Evolutionary conservation across 2,329 filamentous ascomycete genomes (phyloP), one percentile per base, ranked within the genome.

Genomic region (Talaromyces sp.): DNA sequence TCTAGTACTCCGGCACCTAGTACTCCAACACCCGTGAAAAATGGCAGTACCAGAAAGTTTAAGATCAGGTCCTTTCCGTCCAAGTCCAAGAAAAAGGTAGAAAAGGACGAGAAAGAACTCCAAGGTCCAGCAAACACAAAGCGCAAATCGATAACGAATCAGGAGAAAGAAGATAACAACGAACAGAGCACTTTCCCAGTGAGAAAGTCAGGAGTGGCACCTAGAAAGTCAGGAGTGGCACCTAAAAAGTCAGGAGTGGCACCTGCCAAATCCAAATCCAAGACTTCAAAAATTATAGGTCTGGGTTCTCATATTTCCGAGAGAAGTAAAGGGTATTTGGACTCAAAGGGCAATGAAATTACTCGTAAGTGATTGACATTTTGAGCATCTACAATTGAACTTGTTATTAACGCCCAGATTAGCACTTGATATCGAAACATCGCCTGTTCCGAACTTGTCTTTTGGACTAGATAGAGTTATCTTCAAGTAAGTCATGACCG

Each of bases 391-490:
- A 29, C 17, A 21, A 19, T 43, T 12, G 17, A 9, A 3, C 12
- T 27, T 46, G 8, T 48, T 14, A 9, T 43, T 27, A 31, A 60
- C 56, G 61, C 52, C 50, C 17, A 19, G 46, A 43, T 48, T 60
- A 75, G 75, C 73, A 52, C 64, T 78, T 55, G 68, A 74, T 51
- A 62, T 81, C 46, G 73, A 81, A 26, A 79, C 81, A 46, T 75
- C 81, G 2, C 77, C 79, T 12, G 82, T 87, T 11, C 89, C 91
- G 1, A 76, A 75, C 27, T 78, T 96, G 2, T 80, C 85, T 1
- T 88, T 94, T 70, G 88, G 89, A 7, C 80, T 97, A 32, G 91
- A 96, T 63, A 84, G 92, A 60, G 93, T 95, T n/a, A 79, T 99
- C 2, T 99, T 99, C 82, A 99, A 97, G 74, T 83, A 76, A 65